Percentiles rank a stretch among this genome's conserved stretches.
phyloP scores from a whole-genome alignment of 768 basidiomycete species.

The Auricularia auricula-judae region DNA sequence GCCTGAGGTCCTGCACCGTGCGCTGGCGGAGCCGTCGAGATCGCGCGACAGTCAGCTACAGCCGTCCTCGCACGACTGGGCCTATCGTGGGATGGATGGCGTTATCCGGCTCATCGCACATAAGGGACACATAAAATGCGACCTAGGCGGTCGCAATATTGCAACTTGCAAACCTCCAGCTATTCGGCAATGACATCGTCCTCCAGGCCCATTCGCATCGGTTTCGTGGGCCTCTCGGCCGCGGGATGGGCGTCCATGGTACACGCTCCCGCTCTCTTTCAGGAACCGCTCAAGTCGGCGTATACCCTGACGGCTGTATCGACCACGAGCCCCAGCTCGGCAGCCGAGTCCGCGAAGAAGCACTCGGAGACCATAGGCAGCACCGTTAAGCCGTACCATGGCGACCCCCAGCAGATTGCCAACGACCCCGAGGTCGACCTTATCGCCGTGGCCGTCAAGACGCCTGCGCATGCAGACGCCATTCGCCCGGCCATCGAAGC shows the following conservation, averaged over 20 bases:
- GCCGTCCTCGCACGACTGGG: no score
- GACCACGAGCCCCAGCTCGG: conserved; percentile 21
- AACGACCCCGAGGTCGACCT: conserved; percentile 27
- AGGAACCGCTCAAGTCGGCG: background rate
- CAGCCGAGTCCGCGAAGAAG: conserved; percentile 21
- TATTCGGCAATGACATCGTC: background rate
- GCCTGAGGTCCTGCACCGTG: no score
- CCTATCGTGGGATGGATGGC: no score
- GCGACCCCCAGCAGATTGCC: conserved; percentile 16
- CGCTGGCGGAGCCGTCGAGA: no score
- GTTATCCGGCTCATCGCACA: no score
- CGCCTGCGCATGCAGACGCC: conserved; percentile 19
- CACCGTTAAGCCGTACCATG: conserved; percentile 4
- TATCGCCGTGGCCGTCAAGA: conserved; percentile 26
- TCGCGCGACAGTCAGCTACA: no score
- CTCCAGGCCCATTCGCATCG: background rate
- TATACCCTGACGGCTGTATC: conserved; percentile 25
- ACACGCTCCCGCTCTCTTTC: background rate
- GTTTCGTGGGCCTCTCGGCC: background rate
- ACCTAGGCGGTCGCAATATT: no score
- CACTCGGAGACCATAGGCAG: conserved; percentile 15
- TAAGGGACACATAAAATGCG: no score
- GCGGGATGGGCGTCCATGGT: background rate
- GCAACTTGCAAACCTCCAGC: no score
- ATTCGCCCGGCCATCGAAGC: conserved; percentile 23